These are phyloP conservation scores for Saccharomycopsis microspora DNA, from an alignment of 805 yeast genomes.

Conservation along the genomic window DNA sequence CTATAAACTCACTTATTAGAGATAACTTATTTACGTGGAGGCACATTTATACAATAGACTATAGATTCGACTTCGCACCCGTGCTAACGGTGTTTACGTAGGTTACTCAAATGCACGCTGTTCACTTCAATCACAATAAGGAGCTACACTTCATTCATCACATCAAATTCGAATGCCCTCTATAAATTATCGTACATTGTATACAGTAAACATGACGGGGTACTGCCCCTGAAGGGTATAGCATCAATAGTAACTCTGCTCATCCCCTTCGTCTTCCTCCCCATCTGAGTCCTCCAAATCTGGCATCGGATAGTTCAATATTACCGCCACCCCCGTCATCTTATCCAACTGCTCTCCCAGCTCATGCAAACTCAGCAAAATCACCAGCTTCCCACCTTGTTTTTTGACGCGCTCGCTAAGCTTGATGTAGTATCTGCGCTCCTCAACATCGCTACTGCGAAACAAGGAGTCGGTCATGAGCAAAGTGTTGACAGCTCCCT, in stretches of 20 bases:
- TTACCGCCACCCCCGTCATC: conserved; percentile 84
- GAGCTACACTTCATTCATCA: not conserved
- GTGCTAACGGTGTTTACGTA: too few relatives aligned
- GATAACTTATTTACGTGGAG: not conserved
- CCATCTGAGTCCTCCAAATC: conserved; percentile 58
- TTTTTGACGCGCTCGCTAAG: conserved; percentile 57
- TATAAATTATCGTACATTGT: not conserved
- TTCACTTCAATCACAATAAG: not conserved
- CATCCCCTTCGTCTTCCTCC: conserved; percentile 20
- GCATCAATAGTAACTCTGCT: not conserved
- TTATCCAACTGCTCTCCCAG: conserved; percentile 84
- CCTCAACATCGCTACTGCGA: conserved; percentile 59
- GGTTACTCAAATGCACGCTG: not conserved
- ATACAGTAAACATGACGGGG: not conserved
- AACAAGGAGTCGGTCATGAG: conserved; percentile 74
- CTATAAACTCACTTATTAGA: not conserved
- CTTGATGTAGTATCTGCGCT: conserved; percentile 57
- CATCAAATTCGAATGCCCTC: not conserved
- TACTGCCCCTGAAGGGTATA: not conserved
- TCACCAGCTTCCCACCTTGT: conserved; percentile 65
- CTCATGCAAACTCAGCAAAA: conserved; percentile 79
- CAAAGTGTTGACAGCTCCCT: conserved; percentile 64
- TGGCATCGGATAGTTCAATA: conserved; percentile 72
- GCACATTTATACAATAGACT: too few relatives aligned
- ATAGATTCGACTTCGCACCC: too few relatives aligned